These are phyloP conservation scores for Cyberlindnera veronae DNA, from an alignment of 805 yeast species.

Conservation along the genomic window DNA sequence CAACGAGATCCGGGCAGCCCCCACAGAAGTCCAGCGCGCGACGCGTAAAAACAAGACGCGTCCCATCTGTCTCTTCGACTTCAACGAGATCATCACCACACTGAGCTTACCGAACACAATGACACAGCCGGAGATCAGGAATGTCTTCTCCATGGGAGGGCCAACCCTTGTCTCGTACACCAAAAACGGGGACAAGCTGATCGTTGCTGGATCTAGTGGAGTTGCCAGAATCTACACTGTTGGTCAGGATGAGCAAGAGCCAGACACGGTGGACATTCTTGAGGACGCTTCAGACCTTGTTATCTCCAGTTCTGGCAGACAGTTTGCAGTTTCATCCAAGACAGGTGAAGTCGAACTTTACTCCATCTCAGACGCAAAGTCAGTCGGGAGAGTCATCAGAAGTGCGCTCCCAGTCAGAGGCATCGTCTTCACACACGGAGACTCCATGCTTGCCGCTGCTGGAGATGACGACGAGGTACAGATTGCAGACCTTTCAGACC, in stretches of 20 bases:
- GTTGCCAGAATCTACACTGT: conserved; percentile 20
- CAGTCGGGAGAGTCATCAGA: conserved; percentile 20
- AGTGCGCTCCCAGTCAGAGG: conserved; percentile 41
- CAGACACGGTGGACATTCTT: conserved; percentile 24
- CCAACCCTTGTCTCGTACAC: conserved; percentile 19
- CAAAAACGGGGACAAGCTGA: conserved; percentile 17
- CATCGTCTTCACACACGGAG: conserved; percentile 56
- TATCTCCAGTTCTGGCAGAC: conserved; percentile 12
- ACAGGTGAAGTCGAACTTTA: conserved; percentile 27
- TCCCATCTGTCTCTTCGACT: not conserved
- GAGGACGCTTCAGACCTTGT: conserved; percentile 22
- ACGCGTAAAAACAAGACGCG: not conserved
- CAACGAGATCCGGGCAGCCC: too few relatives aligned
- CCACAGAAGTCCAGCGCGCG: not conserved
- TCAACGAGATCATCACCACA: not conserved
- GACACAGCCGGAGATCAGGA: conserved; percentile 12
- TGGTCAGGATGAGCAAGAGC: conserved; percentile 23
- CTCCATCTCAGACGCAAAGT: conserved; percentile 14
- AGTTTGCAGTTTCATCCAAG: conserved; percentile 21
- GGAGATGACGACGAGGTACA: conserved; percentile 63
- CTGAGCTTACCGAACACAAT: not conserved
- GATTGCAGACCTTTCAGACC: conserved; percentile 40
- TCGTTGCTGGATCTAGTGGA: conserved; percentile 26
- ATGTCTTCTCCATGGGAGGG: conserved; percentile 26
- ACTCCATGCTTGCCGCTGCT: conserved; percentile 53